Evolutionary conservation across 2,329 filamentous ascomycete genomes (phyloP).

Genomic region (Graphiopsis chlorocephala): DNA sequence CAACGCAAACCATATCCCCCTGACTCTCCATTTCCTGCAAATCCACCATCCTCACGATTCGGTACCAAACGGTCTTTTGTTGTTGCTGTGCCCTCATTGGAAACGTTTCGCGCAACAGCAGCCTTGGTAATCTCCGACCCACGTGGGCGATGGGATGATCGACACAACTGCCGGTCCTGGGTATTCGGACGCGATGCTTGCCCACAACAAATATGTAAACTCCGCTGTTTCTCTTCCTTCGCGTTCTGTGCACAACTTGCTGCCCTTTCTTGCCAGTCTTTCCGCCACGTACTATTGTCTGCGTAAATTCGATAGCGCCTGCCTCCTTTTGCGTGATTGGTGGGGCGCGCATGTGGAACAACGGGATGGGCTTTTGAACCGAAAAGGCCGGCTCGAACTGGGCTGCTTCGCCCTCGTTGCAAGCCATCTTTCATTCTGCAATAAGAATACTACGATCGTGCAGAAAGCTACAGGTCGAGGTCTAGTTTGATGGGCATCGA

Average conservation of each 20-base stretch:
- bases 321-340: not conserved
- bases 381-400: not conserved
- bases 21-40: slow-evolving; percentile 1
- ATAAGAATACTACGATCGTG: not conserved
- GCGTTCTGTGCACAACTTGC: not conserved
- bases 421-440: not conserved
- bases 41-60: not conserved
- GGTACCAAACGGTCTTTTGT: slow-evolving; percentile 2
- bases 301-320: not conserved
- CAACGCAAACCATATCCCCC: not conserved
- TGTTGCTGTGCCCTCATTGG: not conserved
- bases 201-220: not conserved
- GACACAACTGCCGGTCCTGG: not conserved
- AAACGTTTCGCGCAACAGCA: not conserved
- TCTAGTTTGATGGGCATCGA: not conserved
- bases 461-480: not conserved
- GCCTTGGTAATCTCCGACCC: slow-evolving; percentile 1
- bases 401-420: not conserved
- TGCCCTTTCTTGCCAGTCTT: not conserved
- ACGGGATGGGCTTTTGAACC: not conserved
- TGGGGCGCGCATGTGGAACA: not conserved
- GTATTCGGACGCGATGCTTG: not conserved
- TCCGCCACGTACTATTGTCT: not conserved
- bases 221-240: not conserved
- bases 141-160: not conserved